Base-by-base conservation (phyloP, 1,139 yeast genomes). In the Debaryomycetaceae sp. region DNA sequence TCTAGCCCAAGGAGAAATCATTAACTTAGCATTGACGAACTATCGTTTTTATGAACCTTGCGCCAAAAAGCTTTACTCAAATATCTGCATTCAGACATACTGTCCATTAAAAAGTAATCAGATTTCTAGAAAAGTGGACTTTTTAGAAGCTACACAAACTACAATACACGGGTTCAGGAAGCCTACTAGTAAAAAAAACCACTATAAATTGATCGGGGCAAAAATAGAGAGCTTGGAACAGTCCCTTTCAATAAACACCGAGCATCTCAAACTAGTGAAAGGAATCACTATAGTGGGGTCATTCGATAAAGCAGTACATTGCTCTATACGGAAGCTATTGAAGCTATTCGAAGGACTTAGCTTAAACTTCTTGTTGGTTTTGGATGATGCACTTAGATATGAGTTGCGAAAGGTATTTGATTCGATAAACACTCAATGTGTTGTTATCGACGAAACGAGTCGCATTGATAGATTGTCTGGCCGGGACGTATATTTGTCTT, bases 1-100 rank as follows among this genome's bases (percentile, higher is more conserved):
- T 42, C 56, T 70, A n/a, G 66, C 70, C 2, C 75, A 71, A 45
- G 66, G 66, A 43, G 59, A 62, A 35, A 53, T 70, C 6, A 41
- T 68, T 34, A 68, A 65, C 42, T 58, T 73, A n/a, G 63, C 76
- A 1, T 54, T 56, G 20, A 70, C 78, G 23, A 70, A 68, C 52
- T 72, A 51, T 52, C 53, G 55, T 37, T 66, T 66, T 50, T 72
- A 73, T 49, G 53, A 57, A 37, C 75, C 75, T 33, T 68, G 74
- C 43, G 47, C 62, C 40, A 44, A 48, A 31, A 58, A 62, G 41
- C 54, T 73, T 35, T 72, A 72, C 52, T 47, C 53, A n/a, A 55
- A 56, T 24, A 55, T 72, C 24, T 47, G 56, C 14, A 53, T 72
- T 4, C 65, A 60, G 45, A 45, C 44, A 13, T 56, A 53, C 36